Percentiles rank a stretch among this genome's conserved stretches.
Evolutionary conservation across 2,329 filamentous ascomycete species (phyloP).

Genomic region (Penicillium sp.): DNA sequence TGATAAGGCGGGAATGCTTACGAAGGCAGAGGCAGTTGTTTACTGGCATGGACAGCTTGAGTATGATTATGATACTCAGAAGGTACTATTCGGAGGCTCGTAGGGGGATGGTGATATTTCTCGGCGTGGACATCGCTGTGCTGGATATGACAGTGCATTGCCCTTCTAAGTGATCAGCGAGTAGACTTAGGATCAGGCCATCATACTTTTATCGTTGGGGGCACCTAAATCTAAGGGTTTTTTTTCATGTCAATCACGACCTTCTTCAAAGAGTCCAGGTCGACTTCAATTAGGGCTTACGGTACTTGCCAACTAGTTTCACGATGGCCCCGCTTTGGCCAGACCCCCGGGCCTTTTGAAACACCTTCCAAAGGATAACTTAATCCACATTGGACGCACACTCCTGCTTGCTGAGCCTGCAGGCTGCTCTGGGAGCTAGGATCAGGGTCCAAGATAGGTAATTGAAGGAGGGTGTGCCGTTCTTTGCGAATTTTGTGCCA

Average conservation of each 20-base stretch:
- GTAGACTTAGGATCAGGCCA: background rate
- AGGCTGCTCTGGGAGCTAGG: background rate
- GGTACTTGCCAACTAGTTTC: background rate
- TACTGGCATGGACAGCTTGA: conserved; percentile 37
- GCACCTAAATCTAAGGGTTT: background rate
- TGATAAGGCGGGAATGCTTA: conserved; percentile 42
- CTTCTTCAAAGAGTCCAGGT: background rate
- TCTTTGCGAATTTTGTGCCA: too few species aligned
- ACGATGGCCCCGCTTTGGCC: background rate
- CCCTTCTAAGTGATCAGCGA: background rate
- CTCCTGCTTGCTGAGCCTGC: background rate
- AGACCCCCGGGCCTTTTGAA: background rate
- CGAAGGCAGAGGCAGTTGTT: conserved; percentile 33
- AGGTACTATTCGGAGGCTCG: background rate
- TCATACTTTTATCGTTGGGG: background rate
- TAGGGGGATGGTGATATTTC: background rate
- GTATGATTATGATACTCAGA: conserved; percentile 10
- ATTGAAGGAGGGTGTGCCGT: background rate
- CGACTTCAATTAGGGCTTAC: background rate
- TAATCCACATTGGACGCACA: background rate
- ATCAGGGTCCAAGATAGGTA: background rate
- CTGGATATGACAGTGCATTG: background rate
- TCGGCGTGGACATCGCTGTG: background rate
- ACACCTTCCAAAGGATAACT: background rate
- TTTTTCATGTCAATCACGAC: background rate